Conservation (phyloP, 1,284 basidiomycete genomes). For the Athelia psychrophila region DNA sequence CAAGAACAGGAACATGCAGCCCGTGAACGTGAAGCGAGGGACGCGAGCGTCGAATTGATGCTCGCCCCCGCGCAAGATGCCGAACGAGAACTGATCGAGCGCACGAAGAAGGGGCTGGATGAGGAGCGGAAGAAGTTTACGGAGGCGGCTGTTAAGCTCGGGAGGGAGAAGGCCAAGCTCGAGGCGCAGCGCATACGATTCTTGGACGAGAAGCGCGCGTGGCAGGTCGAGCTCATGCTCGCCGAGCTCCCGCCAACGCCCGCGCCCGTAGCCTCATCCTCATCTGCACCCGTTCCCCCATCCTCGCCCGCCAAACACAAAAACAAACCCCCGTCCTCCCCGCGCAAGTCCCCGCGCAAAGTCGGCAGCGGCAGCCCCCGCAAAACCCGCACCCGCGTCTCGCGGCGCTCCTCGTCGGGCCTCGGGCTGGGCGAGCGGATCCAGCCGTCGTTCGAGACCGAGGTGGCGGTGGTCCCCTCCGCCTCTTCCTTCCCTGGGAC, state of each 20-base stretch:
- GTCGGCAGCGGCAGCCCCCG: slow-evolving; percentile 40
- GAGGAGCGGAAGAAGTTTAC: slow-evolving; percentile 66
- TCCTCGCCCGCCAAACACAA: slow-evolving; percentile 8
- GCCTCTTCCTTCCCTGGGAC: slow-evolving; percentile 12
- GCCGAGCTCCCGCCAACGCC: slow-evolving; percentile 53
- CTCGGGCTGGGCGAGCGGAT: slow-evolving; percentile 32
- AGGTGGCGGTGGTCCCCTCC: slow-evolving; percentile 59
- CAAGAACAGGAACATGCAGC: slow-evolving; percentile 36
- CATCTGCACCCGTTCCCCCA: not conserved
- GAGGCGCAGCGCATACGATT: slow-evolving; percentile 66
- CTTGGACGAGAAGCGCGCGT: slow-evolving; percentile 63
- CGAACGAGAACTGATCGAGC: slow-evolving; percentile 50
- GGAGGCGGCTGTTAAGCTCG: slow-evolving; percentile 59
- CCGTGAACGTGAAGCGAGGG: slow-evolving; percentile 26
- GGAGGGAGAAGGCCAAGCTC: slow-evolving; percentile 61
- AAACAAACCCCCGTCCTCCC: slow-evolving; percentile 24
- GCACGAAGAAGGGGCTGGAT: slow-evolving; percentile 56
- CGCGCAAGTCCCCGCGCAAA: slow-evolving; percentile 39
- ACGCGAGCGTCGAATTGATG: slow-evolving; percentile 50
- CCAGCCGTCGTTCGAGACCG: slow-evolving; percentile 63
- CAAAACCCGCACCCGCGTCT: slow-evolving; percentile 40
- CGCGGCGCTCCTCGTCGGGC: slow-evolving; percentile 39
- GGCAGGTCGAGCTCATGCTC: slow-evolving; percentile 62
- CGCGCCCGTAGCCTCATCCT: slow-evolving; percentile 4
- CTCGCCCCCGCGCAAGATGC: slow-evolving; percentile 48